Conservation (phyloP, 176 grass and related monocot genomes). For the Avena sativa region DNA sequence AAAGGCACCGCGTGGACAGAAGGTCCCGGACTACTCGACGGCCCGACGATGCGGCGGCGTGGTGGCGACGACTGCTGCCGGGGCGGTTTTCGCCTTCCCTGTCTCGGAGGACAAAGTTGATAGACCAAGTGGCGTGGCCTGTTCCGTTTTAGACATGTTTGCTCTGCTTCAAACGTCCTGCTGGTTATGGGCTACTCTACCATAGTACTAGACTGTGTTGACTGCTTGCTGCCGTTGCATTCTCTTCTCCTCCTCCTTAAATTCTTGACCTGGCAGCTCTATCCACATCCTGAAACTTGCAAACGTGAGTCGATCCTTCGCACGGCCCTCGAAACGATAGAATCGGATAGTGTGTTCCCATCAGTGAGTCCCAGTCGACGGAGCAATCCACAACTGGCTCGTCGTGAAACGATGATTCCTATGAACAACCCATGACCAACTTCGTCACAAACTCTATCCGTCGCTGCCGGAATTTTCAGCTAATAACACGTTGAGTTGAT, state of each 20-base stretch:
- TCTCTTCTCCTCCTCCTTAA: constrained; percentile 2
- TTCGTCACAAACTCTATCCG: constrained; percentile 20
- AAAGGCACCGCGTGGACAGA: not conserved
- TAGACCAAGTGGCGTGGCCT: not conserved
- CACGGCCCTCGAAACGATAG: constrained; percentile 26
- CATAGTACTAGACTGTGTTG: not conserved
- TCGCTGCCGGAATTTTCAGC: not conserved
- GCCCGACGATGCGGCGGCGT: constrained; percentile 43
- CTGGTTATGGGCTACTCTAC: not conserved
- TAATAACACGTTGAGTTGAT: not conserved
- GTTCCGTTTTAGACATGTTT: not conserved
- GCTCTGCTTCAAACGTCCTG: not conserved
- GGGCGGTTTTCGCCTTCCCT: not conserved
- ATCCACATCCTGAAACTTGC: constrained; percentile 24
- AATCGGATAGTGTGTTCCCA: constrained; percentile 41
- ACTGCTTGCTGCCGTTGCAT: constrained; percentile 10
- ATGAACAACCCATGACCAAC: not conserved
- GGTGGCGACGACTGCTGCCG: constrained; percentile 15
- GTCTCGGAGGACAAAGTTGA: not conserved
- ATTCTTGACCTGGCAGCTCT: constrained; percentile 38
- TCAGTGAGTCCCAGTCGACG: constrained; percentile 13
- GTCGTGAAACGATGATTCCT: not conserved
- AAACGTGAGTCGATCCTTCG: not conserved
- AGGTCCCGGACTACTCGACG: not conserved
- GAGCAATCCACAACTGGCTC: not conserved